Percentiles rank a stretch among this genome's conserved stretches.
These are phyloP conservation scores for Exophiala bonariae DNA, from an alignment of 2,329 filamentous ascomycete species.

Conservation along the genomic window DNA sequence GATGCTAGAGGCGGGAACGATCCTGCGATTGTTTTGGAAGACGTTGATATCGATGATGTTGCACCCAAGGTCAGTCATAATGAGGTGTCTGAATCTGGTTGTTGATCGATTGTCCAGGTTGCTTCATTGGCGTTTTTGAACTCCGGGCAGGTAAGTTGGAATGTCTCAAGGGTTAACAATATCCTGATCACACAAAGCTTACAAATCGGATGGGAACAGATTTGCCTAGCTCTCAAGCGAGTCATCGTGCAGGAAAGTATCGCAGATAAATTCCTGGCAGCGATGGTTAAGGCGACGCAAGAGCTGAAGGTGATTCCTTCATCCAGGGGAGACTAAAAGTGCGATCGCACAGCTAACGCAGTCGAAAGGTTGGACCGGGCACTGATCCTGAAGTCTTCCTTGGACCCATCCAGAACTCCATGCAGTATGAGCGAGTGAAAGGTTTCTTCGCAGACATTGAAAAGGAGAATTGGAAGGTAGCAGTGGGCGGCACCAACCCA, in stretches of 20 bases:
- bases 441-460: conserved; percentile 57
- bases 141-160: conserved; percentile 49
- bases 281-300: conserved; percentile 41
- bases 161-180: too few relatives aligned
- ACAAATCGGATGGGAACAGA: conserved; percentile 15
- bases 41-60: conserved; percentile 55
- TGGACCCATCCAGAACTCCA: conserved; percentile 63
- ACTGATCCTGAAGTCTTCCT: conserved; percentile 47
- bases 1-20: conserved; percentile 54
- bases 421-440: conserved; percentile 63
- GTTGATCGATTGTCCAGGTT: conserved; percentile 30
- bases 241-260: conserved; percentile 58
- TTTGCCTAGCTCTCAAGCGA: conserved; percentile 54
- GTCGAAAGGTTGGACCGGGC: conserved; percentile 26
- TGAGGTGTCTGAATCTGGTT: neutral
- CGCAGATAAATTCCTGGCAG: conserved; percentile 48
- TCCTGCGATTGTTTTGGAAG: conserved; percentile 57
- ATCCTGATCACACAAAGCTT: too few relatives aligned
- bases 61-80: conserved; percentile 40
- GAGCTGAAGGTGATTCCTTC: conserved; percentile 12
- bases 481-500: conserved; percentile 45
- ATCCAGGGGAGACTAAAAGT: too few relatives aligned
- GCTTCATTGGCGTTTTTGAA: conserved; percentile 57
- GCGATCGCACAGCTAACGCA: too few relatives aligned
- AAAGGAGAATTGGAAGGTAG: conserved; percentile 54